Percentiles rank a stretch among this genome's conserved stretches.
phyloP scores from a whole-genome alignment of 192 early-diverging fungal genomes.

The Coemansia sp. region DNA sequence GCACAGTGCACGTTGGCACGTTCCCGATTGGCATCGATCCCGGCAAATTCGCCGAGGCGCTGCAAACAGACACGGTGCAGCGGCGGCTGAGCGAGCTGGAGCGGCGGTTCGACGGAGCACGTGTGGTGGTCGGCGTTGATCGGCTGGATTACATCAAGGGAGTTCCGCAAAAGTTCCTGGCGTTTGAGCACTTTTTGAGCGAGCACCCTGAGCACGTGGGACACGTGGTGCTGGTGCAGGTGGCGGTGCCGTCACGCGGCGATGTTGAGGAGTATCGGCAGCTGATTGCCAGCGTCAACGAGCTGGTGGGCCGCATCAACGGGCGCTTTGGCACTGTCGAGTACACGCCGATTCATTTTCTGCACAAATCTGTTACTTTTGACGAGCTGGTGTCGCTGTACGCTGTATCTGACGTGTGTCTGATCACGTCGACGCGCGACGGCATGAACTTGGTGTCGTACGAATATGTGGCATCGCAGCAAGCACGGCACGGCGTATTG shows the following conservation, averaged over 20 bases:
- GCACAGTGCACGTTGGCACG: slow-evolving; percentile 92
- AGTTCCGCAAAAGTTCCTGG: slow-evolving; percentile 98
- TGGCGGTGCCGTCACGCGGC: slow-evolving; percentile 96
- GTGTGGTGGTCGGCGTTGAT: slow-evolving; percentile 96
- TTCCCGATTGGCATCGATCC: slow-evolving; percentile 99
- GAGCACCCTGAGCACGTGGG: slow-evolving; percentile 89
- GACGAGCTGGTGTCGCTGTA: slow-evolving; percentile 96
- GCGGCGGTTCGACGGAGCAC: slow-evolving; percentile 79
- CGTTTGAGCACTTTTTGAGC: slow-evolving; percentile 87
- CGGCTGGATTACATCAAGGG: slow-evolving; percentile 99
- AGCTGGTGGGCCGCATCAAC: slow-evolving; percentile 97
- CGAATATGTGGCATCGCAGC: slow-evolving; percentile 95
- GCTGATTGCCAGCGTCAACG: slow-evolving; percentile 90
- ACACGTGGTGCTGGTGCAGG: slow-evolving; percentile 93
- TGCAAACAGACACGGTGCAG: slow-evolving; percentile 67
- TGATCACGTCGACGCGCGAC: slow-evolving; percentile 97
- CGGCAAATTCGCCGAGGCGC: slow-evolving; percentile 84
- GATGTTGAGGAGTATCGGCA: slow-evolving; percentile 99
- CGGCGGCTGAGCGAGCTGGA: slow-evolving; percentile 77
- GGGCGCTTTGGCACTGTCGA: slow-evolving; percentile 93
- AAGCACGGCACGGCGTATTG: slow-evolving; percentile 90
- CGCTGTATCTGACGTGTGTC: slow-evolving; percentile 91
- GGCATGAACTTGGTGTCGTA: slow-evolving; percentile 99
- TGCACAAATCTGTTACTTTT: slow-evolving; percentile 95
- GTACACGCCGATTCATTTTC: slow-evolving; percentile 96